Base-by-base conservation (phyloP, 768 basidiomycete genomes). In the Collybiopsis luxurians region DNA sequence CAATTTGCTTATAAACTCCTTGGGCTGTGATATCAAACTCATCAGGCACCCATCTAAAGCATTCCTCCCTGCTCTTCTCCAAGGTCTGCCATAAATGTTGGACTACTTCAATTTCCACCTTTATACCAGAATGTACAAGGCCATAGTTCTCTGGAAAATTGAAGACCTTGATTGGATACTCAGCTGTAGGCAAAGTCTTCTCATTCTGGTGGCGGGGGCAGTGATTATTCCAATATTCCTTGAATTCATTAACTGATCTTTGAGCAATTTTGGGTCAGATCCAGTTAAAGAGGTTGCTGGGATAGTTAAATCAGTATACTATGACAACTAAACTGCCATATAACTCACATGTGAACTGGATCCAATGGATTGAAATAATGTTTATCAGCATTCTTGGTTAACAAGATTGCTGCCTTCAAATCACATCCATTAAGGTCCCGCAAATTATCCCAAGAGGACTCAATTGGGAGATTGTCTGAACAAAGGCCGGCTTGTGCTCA, bases 121-220 rank as follows among this genome's bases (percentile, higher is more conserved):
- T 24, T 13, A 47, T 49, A 19, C 48, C 48, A 6, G 26, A 36
- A 38, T 60, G 47, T 28, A 57, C 26, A 15, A 62, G 38, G 3
- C 61, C 59, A 39, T 47, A 61, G 13, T 44, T 56, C 43, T 57
- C 30, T 3, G 55, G 61, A 46, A 51, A 53, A 4, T 61, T 46
- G n/a, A 56, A 57, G 4, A 61, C 44, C 6, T 46, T 19, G 4
- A 46, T 46, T 0, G 61, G 58, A n/a, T 51, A 44, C 15, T 56
- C 50, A 19, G 58, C 61, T n/a, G 57, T 59, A 2, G 60, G 60
- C 28, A 61, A 44, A 11, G 24, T 11, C 27, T 61, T 61, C 15
- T 53, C 27, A 17, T 27, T 19, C 30, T 61, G 60, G 2, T 39
- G 27, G 23, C 55, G 59, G n/a, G 23, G n/a, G 23, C 43, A 21